Percentiles rank a stretch among this genome's conserved stretches.
These are phyloP conservation scores for Termitomyces sp. DNA, from an alignment of 768 basidiomycete species.

Conservation along the genomic window DNA sequence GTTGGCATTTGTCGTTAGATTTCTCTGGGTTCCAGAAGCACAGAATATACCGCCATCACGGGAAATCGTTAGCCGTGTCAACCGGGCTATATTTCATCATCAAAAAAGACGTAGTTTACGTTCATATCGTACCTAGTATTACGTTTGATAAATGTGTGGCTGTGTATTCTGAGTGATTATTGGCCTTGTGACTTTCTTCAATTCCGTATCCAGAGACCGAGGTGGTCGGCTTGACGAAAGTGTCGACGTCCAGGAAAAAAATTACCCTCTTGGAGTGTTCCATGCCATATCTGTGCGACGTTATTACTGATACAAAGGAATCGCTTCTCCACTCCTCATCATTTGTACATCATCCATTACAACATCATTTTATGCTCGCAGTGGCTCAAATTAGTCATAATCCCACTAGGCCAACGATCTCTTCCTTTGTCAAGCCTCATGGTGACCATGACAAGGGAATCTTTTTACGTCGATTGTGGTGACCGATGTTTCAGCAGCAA, in stretches of 20 bases:
- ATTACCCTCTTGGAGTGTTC: slow-evolving; percentile 46
- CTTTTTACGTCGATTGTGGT: slow-evolving; percentile 36
- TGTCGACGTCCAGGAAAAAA: slow-evolving; percentile 30
- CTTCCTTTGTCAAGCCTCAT: slow-evolving; percentile 46
- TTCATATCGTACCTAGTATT: slow-evolving; percentile 7
- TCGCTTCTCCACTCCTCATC: slow-evolving; percentile 30
- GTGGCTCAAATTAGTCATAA: slow-evolving; percentile 29
- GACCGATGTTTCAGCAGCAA: slow-evolving; percentile 48
- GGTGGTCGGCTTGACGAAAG: slow-evolving; percentile 31
- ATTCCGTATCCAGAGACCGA: slow-evolving; percentile 17
- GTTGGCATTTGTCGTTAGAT: background rate
- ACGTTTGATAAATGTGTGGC: background rate
- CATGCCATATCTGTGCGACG: slow-evolving; percentile 37
- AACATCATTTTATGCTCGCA: background rate
- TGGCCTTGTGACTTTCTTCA: too few species aligned
- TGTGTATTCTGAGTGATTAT: slow-evolving; percentile 7
- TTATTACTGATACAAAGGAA: slow-evolving; percentile 38
- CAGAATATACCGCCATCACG: background rate
- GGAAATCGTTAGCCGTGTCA: too few species aligned
- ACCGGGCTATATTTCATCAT: background rate
- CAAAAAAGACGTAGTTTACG: slow-evolving; percentile 6
- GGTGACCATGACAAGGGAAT: slow-evolving; percentile 45
- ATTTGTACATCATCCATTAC: slow-evolving; percentile 21
- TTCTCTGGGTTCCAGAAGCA: background rate
- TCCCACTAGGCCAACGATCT: slow-evolving; percentile 49